Evolutionary conservation across 2,329 filamentous ascomycete genomes (phyloP).

Genomic region (Colletotrichum viniferum): DNA sequence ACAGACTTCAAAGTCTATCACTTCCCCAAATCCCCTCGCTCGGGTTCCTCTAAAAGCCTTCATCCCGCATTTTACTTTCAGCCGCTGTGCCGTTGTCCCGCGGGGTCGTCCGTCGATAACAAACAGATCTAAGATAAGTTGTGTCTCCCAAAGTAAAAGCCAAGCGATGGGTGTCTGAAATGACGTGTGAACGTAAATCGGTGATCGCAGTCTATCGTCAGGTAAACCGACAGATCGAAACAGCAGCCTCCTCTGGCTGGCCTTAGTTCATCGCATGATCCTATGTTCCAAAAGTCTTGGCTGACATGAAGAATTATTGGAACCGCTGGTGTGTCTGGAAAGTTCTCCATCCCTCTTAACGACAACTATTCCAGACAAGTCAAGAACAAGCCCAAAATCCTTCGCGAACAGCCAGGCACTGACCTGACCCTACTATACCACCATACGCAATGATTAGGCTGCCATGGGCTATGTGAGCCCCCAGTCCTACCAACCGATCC

Average conservation of each 20-base stretch:
- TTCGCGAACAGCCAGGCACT: background rate
- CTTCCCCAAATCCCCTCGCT: background rate
- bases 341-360: background rate
- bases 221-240: background rate
- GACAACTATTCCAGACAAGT: background rate
- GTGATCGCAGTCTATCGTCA: background rate
- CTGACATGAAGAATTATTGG: background rate
- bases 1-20: background rate
- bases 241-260: background rate
- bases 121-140: background rate
- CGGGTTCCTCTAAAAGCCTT: background rate
- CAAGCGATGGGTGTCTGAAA: background rate
- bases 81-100: background rate
- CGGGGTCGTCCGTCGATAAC: background rate
- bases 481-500: background rate
- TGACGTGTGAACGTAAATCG: background rate
- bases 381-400: background rate
- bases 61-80: background rate
- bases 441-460: background rate
- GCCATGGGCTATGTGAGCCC: background rate
- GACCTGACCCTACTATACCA: rapidly evolving
- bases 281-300: background rate
- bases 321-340: background rate
- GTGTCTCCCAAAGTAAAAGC: background rate
- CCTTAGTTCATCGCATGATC: slow-evolving; percentile 6